phyloP scores from a whole-genome alignment of 768 basidiomycete genomes.

The Xerocomellus amylosporus region DNA sequence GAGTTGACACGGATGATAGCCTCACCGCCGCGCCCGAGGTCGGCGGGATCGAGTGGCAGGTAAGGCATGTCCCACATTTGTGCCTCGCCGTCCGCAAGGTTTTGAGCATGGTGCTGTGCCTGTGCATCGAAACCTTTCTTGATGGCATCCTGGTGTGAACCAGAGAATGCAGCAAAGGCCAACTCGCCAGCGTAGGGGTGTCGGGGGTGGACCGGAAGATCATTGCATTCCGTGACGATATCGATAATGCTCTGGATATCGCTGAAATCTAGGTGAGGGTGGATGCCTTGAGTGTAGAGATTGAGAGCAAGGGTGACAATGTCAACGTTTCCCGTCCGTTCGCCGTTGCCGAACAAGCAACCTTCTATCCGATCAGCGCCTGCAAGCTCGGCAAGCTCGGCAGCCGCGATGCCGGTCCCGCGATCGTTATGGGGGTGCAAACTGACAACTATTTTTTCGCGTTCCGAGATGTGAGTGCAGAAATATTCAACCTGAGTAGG shows the following conservation, averaged over 20 bases:
- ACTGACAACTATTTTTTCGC: constrained; percentile 88
- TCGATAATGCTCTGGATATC: constrained; percentile 90
- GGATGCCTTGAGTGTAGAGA: constrained; percentile 92
- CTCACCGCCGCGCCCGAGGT: constrained; percentile 93
- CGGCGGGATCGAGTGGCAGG: constrained; percentile 93
- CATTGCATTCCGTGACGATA: constrained; percentile 93
- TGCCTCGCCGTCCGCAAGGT: constrained; percentile 53
- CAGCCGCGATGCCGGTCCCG: constrained; percentile 94
- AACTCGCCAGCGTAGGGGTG: constrained; percentile 98
- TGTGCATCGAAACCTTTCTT: constrained; percentile 98
- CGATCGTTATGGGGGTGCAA: constrained; percentile 97
- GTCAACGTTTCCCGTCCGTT: constrained; percentile 98
- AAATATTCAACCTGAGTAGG: constrained; percentile 84
- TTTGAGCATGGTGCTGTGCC: constrained; percentile 56
- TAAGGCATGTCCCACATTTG: constrained; percentile 92
- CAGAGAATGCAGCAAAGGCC: constrained; percentile 98
- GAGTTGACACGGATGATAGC: constrained; percentile 99
- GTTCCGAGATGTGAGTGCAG: constrained; percentile 77
- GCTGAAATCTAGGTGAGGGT: constrained; percentile 85
- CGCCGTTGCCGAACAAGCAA: constrained; percentile 96
- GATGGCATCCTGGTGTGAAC: constrained; percentile 97
- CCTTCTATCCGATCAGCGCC: constrained; percentile 98
- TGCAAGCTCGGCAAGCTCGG: constrained; percentile 88
- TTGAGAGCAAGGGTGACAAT: constrained; percentile 95
- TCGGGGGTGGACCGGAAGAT: constrained; percentile 91